Evolutionary conservation across 176 grass and related monocot species (phyloP).

Genomic region (Cenchrus fungigraminus): DNA sequence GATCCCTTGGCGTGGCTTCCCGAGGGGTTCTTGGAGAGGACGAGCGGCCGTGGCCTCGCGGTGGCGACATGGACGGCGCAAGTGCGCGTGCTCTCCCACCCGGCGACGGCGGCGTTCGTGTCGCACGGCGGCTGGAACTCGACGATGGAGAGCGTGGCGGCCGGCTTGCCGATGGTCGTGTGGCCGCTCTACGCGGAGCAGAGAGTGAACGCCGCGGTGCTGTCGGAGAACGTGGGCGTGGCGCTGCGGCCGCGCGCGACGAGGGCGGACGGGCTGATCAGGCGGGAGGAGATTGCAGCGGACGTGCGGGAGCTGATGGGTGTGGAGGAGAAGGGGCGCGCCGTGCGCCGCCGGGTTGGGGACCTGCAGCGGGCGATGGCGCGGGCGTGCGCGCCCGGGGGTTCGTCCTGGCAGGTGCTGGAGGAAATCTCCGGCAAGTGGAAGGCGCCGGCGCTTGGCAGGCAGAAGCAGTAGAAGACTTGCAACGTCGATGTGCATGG

Average conservation of each 20-base stretch:
- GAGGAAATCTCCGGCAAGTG: conserved; percentile 34
- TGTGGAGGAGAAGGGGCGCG: conserved; percentile 43
- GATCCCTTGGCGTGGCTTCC: conserved; percentile 57
- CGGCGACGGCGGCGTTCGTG: conserved; percentile 56
- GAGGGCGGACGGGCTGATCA: conserved; percentile 33
- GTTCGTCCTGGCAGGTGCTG: conserved; percentile 3
- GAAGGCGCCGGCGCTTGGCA: conserved; percentile 25
- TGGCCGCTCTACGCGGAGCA: conserved; percentile 58
- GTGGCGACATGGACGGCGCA: conserved; percentile 66
- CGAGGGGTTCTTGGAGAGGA: conserved; percentile 46
- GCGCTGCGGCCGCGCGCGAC: not conserved
- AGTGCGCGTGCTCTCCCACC: conserved; percentile 49
- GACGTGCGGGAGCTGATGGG: conserved; percentile 57
- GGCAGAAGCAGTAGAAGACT: too few species aligned
- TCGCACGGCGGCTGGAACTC: conserved; percentile 96
- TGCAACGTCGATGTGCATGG: too few species aligned
- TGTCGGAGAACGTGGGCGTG: conserved; percentile 8
- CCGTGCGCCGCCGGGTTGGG: not conserved
- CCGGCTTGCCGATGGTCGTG: conserved; percentile 21
- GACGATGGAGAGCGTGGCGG: conserved; percentile 49
- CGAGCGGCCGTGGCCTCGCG: conserved; percentile 28
- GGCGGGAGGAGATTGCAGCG: conserved; percentile 38
- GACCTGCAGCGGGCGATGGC: conserved; percentile 37
- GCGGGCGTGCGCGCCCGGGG: conserved; percentile 26
- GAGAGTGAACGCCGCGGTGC: conserved; percentile 25